Conservation (phyloP, 2,329 filamentous ascomycete species). For the Cladobotryum protrusum region DNA sequence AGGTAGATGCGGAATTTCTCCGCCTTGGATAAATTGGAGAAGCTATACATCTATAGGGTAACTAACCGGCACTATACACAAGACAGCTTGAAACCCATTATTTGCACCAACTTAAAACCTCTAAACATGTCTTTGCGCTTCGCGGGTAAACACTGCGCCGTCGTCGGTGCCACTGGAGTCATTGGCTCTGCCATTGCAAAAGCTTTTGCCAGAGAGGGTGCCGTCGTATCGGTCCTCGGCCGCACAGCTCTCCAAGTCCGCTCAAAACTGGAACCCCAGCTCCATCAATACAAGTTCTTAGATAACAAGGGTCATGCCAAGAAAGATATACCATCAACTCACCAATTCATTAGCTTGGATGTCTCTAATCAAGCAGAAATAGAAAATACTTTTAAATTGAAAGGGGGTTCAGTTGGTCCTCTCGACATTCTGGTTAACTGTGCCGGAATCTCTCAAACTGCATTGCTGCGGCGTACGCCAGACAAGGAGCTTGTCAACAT, state of each 20-base stretch:
- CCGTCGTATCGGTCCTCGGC: conserved; percentile 54
- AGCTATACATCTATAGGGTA: no score
- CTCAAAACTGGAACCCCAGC: conserved; percentile 31
- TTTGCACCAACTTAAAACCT: no score
- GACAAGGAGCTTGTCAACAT: conserved; percentile 48
- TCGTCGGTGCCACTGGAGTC: conserved; percentile 65
- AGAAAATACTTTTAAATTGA: conserved; percentile 23
- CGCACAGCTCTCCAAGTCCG: conserved; percentile 44
- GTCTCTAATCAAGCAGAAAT: conserved; percentile 23
- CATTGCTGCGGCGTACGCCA: conserved; percentile 52
- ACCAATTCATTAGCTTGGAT: conserved; percentile 32
- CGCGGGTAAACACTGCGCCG: conserved; percentile 46
- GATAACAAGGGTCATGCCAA: background rate
- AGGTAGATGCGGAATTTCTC: no score
- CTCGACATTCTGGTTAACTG: conserved; percentile 68
- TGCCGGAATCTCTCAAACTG: conserved; percentile 64
- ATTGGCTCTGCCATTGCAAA: conserved; percentile 64
- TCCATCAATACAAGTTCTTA: conserved; percentile 19
- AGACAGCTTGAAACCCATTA: no score
- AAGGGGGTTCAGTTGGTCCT: conserved; percentile 21
- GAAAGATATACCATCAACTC: conserved; percentile 17
- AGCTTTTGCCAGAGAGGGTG: conserved; percentile 58
- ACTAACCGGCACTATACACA: no score
- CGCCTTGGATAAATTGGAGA: no score
- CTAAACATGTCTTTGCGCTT: conserved; percentile 29